Percentiles rank a stretch among this genome's conserved stretches.
phyloP scores from a whole-genome alignment of 345 rosid species.

The Linum tenue region DNA sequence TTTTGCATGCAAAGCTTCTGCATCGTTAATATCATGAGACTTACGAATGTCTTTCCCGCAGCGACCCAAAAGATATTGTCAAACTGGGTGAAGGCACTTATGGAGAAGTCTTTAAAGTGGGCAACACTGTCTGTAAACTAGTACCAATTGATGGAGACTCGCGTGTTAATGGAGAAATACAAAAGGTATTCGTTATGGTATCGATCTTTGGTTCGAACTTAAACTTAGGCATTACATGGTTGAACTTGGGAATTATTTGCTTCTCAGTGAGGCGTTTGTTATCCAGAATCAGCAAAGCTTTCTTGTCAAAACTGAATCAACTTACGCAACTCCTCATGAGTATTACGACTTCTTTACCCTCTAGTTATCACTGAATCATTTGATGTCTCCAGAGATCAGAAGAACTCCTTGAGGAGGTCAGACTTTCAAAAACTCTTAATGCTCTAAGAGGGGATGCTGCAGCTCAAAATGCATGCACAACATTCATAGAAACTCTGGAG shows the following conservation, averaged over 20 bases:
- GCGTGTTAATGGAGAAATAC: conserved; percentile 81
- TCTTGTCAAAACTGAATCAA: background rate
- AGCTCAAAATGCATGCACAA: conserved; percentile 42
- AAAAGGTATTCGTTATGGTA: conserved; percentile 45
- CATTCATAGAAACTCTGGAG: conserved; percentile 75
- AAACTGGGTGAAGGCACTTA: conserved; percentile 97
- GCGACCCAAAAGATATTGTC: conserved; percentile 54
- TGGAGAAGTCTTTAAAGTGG: conserved; percentile 89
- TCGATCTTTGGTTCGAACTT: background rate
- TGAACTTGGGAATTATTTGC: background rate
- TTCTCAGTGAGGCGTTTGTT: background rate
- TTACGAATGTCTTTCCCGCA: conserved; percentile 23
- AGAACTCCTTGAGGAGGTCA: conserved; percentile 85
- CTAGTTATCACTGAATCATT: conserved; percentile 13
- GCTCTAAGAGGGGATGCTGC: conserved; percentile 37
- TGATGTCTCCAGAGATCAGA: conserved; percentile 74
- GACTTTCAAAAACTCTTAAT: conserved; percentile 74
- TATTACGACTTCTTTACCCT: background rate
- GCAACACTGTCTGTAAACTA: conserved; percentile 78
- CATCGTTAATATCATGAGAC: conserved; percentile 15
- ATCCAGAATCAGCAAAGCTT: background rate
- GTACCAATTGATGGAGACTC: conserved; percentile 93
- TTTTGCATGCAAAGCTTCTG: conserved; percentile 1
- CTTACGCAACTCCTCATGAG: too few species aligned
- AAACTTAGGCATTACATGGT: background rate